Conservation (phyloP, 768 basidiomycete genomes). For the Suillus luteus region DNA sequence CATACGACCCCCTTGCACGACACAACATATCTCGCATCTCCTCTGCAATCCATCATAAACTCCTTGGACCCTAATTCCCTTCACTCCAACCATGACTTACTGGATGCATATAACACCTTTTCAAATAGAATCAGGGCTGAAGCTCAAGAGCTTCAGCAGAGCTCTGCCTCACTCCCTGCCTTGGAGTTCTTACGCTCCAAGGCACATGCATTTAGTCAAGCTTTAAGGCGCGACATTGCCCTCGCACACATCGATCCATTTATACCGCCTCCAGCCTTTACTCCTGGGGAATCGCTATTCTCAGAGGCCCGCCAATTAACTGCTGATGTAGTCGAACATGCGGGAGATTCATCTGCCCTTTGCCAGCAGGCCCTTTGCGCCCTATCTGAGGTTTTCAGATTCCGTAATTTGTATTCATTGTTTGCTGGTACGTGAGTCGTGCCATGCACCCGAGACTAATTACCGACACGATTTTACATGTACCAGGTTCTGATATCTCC, state of each 20-base stretch:
- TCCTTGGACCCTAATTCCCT: slow-evolving; percentile 42
- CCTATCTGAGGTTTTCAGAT: slow-evolving; percentile 52
- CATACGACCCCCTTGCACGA: slow-evolving; percentile 18
- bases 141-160: slow-evolving; percentile 10
- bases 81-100: slow-evolving; percentile 54
- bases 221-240: slow-evolving; percentile 54
- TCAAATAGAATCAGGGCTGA: slow-evolving; percentile 43
- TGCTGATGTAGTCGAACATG: slow-evolving; percentile 42
- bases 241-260: slow-evolving; percentile 42
- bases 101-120: slow-evolving; percentile 62
- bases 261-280: slow-evolving; percentile 15
- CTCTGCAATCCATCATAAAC: slow-evolving; percentile 48
- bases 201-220: slow-evolving; percentile 38
- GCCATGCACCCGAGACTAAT: not conserved
- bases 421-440: slow-evolving; percentile 48
- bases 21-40: slow-evolving; percentile 38
- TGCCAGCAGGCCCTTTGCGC: slow-evolving; percentile 56
- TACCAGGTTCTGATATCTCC: slow-evolving; percentile 45
- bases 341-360: slow-evolving; percentile 45
- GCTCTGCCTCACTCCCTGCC: slow-evolving; percentile 19
- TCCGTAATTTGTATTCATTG: slow-evolving; percentile 43
- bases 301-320: slow-evolving; percentile 20
- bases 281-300: slow-evolving; percentile 12
- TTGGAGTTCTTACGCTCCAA: slow-evolving; percentile 35
- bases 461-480: slow-evolving; percentile 10